phyloP scores from a whole-genome alignment of 441 rosid genomes.

The Pelargonium fulgidum region DNA sequence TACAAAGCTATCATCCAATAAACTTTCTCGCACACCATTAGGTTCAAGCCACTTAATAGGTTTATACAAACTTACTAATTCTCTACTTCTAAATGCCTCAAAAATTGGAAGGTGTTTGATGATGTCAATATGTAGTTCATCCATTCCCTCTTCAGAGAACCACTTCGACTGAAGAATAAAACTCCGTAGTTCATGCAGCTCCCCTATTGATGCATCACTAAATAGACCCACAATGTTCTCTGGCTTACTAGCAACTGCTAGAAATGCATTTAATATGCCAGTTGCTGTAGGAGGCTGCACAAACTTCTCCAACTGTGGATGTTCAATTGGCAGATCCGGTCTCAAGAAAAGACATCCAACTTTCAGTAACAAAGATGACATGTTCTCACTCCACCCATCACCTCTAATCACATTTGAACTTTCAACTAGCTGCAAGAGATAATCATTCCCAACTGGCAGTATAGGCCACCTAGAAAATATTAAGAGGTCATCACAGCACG shows the following conservation, averaged over 20 bases:
- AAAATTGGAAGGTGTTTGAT: slow-evolving; percentile 83
- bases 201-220: slow-evolving; percentile 64
- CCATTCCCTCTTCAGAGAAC: slow-evolving; percentile 76
- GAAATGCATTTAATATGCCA: slow-evolving; percentile 78
- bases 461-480: slow-evolving; percentile 94
- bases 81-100: slow-evolving; percentile 78
- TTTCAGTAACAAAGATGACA: slow-evolving; percentile 80
- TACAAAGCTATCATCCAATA: slow-evolving; percentile 79
- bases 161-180: slow-evolving; percentile 96
- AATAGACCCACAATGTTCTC: slow-evolving; percentile 62
- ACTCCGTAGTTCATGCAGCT: slow-evolving; percentile 83
- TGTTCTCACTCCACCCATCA: slow-evolving; percentile 97
- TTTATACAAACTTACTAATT: slow-evolving; percentile 58
- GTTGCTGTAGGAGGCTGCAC: slow-evolving; percentile 90
- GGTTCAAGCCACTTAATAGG: slow-evolving; percentile 90
- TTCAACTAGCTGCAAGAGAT: slow-evolving; percentile 64
- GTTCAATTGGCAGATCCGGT: slow-evolving; percentile 59
- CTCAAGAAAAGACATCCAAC: slow-evolving; percentile 86
- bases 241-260: slow-evolving; percentile 60
- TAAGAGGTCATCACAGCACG: slow-evolving; percentile 79
- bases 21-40: slow-evolving; percentile 66
- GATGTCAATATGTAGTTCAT: slow-evolving; percentile 50
- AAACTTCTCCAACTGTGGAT: slow-evolving; percentile 71
- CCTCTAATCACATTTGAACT: slow-evolving; percentile 70
- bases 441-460: slow-evolving; percentile 73